Base-by-base conservation (phyloP, 2,329 filamentous ascomycete species). In the Cladosporium sp. region DNA sequence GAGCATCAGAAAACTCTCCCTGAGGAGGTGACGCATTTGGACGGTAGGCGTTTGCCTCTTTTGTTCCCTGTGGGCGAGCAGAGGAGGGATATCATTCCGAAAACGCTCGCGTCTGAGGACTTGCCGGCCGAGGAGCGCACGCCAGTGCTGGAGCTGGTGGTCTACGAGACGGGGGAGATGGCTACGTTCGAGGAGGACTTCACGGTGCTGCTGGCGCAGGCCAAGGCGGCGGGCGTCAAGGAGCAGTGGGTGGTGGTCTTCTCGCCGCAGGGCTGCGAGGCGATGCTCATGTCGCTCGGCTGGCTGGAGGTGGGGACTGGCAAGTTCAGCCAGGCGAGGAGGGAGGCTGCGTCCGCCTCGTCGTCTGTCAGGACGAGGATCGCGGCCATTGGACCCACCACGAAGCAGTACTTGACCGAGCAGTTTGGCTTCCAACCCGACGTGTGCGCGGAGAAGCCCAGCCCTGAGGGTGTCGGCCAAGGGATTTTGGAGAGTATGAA, bases 311-410 rank as follows among this genome's bases (percentile, higher is more conserved):
- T 61, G 34, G 55, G 65, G 7, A 68, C 67, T 17, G 71, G 70
- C 6, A 70, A 63, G 40, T 65, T 65, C 39, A 65, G 61, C 54
- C 45, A 56, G 49, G 51, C 48, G 9, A 84, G 82, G 1, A 83
- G 80, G 57, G 76, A 96, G 54, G 87, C 85, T 13, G 91, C 89
- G 1, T 96, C 96, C 89, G 1, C 96, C 96, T n/a, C n/a, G 68
- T 92, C 93, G 1, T 89, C 91, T 13, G 96, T 92, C 19, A 96
- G 91, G 13, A 85, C 83, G 1, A 83, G 80, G 55, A 75, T 97
- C 54, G 89, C 86, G 12, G 95, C 91, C 0, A 99, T 99, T 68
- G 93, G 93, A 1, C 92, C 93, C 11, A 99, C 93, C 15, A 99
- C 93, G 9, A 79, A 85, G 56, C 83, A 90, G 58, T 84, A 89